Evolutionary conservation across 805 yeast species (phyloP).

Genomic region (Wickerhamiella siamensis): DNA sequence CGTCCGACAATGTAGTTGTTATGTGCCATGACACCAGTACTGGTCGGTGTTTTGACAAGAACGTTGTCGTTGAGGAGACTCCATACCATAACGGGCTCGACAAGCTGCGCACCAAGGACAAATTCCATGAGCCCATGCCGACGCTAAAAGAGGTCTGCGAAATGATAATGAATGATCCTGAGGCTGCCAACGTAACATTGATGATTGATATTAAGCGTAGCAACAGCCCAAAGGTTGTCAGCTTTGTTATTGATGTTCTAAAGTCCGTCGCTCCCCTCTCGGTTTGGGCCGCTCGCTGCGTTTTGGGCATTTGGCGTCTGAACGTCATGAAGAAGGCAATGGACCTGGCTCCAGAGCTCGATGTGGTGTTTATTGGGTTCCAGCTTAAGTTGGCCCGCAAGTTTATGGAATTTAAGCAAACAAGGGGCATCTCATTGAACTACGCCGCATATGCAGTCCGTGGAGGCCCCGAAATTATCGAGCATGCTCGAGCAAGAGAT

Average conservation of each 20-base stretch:
- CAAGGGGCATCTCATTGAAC: slow-evolving; percentile 42
- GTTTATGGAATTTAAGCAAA: slow-evolving; percentile 33
- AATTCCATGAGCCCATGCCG: slow-evolving; percentile 28
- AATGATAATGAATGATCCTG: slow-evolving; percentile 28
- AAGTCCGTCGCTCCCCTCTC: slow-evolving; percentile 26
- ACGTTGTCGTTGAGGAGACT: slow-evolving; percentile 28
- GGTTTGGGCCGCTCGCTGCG: slow-evolving; percentile 34
- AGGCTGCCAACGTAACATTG: slow-evolving; percentile 21
- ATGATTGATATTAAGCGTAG: slow-evolving; percentile 41
- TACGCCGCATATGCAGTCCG: slow-evolving; percentile 31
- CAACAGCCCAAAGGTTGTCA: slow-evolving; percentile 31
- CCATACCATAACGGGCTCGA: slow-evolving; percentile 27
- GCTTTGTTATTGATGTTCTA: slow-evolving; percentile 28
- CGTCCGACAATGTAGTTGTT: slow-evolving; percentile 39
- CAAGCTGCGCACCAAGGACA: slow-evolving; percentile 24
- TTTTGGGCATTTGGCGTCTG: slow-evolving; percentile 40
- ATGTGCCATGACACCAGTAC: slow-evolving; percentile 41
- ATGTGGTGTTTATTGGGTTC: slow-evolving; percentile 28
- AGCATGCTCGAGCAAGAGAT: slow-evolving; percentile 22
- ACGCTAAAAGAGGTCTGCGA: slow-evolving; percentile 29
- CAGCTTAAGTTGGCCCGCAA: slow-evolving; percentile 23
- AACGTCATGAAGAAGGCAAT: slow-evolving; percentile 33
- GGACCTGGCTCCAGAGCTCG: slow-evolving; percentile 25
- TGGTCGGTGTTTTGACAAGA: slow-evolving; percentile 34
- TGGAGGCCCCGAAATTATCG: slow-evolving; percentile 26